phyloP scores from a whole-genome alignment of 257 asterid genomes.

The Nicotiana noctiflora region DNA sequence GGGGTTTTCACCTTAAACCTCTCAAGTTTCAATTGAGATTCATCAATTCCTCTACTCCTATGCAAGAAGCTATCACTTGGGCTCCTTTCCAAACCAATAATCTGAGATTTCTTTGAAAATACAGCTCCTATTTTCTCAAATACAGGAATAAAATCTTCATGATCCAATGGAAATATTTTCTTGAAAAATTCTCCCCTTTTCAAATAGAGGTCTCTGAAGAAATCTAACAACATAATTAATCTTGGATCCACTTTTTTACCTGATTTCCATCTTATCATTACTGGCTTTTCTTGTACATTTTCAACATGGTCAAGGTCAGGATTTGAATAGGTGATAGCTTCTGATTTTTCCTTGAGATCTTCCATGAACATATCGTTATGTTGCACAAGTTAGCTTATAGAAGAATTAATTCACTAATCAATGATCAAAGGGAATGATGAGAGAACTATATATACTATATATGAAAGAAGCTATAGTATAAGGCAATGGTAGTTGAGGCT shows the following conservation, averaged over 20 bases:
- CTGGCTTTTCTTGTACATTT: not conserved
- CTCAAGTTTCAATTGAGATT: not conserved
- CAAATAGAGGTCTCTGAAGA: not conserved
- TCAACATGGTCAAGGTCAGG: not conserved
- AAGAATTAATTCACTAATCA: not conserved
- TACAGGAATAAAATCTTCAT: not conserved
- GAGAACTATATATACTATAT: not conserved
- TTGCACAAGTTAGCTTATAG: not conserved
- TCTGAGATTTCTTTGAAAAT: not conserved
- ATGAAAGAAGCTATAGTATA: not conserved
- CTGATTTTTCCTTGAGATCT: not conserved
- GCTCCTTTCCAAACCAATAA: not conserved
- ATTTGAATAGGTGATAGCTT: not conserved
- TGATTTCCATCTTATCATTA: constrained; percentile 10
- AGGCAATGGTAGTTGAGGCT: not conserved
- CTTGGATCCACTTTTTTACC: constrained; percentile 7
- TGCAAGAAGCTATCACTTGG: not conserved
- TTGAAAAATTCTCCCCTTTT: constrained; percentile 7
- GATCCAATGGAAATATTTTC: constrained; percentile 1
- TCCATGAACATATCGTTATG: not conserved
- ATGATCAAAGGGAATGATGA: not conserved
- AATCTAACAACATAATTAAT: not conserved
- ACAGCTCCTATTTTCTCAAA: constrained; percentile 6
- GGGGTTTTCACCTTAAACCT: constrained; percentile 10
- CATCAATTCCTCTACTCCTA: not conserved